Evolutionary conservation across 2,329 filamentous ascomycete species (phyloP), one percentile per base, ranked within the genome.

Genomic region (Fusarium avenaceum): DNA sequence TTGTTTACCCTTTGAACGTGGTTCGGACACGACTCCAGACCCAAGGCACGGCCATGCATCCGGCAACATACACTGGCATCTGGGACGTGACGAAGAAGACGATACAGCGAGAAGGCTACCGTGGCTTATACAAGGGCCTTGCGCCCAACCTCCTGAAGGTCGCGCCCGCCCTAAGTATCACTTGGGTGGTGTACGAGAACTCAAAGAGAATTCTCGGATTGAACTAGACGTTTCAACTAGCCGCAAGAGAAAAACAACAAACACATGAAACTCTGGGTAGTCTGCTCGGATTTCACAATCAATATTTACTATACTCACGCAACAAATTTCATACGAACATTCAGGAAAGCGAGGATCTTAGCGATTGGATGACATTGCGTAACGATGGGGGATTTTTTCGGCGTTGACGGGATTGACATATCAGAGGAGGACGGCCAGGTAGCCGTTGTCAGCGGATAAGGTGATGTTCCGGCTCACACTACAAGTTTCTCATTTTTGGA

Each of bases 91-190:
- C 93, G 2, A 86, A 86, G 54, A 93, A 92, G 80, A 99, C 96
- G 10, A 82, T 97, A 35, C 85, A 89, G 72, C 89, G 91, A 49
- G 96, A 99, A 80, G 96, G 96, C 2, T 77, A 92, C 38, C 86
- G 92, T 61, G 96, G 96, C 4, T 83, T 99, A 58, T 99, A 97
- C 85, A 97, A 96, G 80, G 96, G 96, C 2, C 84, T 98, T 69
- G 97, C 95, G 42, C 96, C 96, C 7, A 99, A 98, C 77, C 83
- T 99, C 39, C 85, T 99, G 72, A 99, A 99, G 83, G 96, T 99
- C 35, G 94, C 96, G 11, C 96, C 96, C 3, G 94, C 96, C 30
- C 90, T 99, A 54, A 97, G 94, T 74, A 98, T 99, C 77, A 94
- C 93, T 55, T 97, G 96, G 84, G 89, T 97, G 74, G 92, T 96